These are phyloP conservation scores for Triticum turgidum DNA, from an alignment of 176 grass and related monocot genomes.

Conservation along the genomic window DNA sequence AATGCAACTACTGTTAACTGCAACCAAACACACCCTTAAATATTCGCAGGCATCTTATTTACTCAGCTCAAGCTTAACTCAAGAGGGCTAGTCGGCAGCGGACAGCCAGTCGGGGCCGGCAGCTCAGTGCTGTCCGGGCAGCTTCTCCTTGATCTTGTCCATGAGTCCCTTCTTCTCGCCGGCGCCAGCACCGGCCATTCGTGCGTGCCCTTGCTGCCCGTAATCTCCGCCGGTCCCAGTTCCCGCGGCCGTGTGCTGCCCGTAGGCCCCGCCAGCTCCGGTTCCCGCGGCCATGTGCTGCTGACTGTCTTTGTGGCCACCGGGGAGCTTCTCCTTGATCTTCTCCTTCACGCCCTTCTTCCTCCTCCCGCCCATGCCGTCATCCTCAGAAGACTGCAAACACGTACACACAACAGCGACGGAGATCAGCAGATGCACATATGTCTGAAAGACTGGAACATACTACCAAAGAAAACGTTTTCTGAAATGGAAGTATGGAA, in stretches of 20 bases:
- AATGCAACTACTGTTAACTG: too few relatives aligned
- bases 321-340: slow-evolving; percentile 65
- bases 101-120: not conserved
- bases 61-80: too few relatives aligned
- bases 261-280: not conserved
- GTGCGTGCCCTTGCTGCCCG: slow-evolving; percentile 1
- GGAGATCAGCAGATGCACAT: not conserved
- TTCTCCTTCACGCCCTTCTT: slow-evolving; percentile 75
- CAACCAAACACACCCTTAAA: too few relatives aligned
- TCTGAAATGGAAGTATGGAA: too few relatives aligned
- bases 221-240: not conserved
- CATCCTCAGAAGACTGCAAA: slow-evolving; percentile 53
- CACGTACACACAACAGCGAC: not conserved
- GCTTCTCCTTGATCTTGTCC: slow-evolving; percentile 32
- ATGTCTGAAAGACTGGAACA: too few relatives aligned
- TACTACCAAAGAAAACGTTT: too few relatives aligned
- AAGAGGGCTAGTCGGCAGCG: too few relatives aligned
- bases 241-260: not conserved
- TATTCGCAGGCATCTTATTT: too few relatives aligned
- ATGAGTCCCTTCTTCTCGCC: slow-evolving; percentile 12
- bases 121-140: slow-evolving; percentile 19
- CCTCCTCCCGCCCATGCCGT: slow-evolving; percentile 54
- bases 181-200: not conserved
- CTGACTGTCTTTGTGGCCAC: slow-evolving; percentile 15
- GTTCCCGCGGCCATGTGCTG: not conserved